Evolutionary conservation across 768 basidiomycete species (phyloP), one percentile per base, ranked within the genome.

Genomic region (Russula griseocarnosa): DNA sequence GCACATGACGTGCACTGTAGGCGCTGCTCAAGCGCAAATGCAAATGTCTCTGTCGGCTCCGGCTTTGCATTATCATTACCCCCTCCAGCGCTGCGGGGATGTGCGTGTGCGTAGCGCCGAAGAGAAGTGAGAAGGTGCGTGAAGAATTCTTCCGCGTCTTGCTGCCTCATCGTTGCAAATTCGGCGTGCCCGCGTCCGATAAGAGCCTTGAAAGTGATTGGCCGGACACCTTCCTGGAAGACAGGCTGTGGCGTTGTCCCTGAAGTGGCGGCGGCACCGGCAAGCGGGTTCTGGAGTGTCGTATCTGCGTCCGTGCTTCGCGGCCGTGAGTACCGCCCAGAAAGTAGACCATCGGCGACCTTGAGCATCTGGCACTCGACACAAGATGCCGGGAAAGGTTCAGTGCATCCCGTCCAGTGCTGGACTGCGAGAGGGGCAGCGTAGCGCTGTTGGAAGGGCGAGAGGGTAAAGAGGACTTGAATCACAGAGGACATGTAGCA

Each of bases 401-500:
- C 84, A 11, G 80, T 67, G 74, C 95, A 98, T 5, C 77, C 74
- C 10, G 76, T 71, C 62, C 83, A 82, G 73, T 97, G 94, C 5
- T 72, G 61, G 6, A 70, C 63, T 28, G 81, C 79, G 13, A 34
- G 16, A 1, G 75, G 73, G 10, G 77, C 74, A 62, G 78, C 76
- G 77, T 97, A 98, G 10, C 90, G 85, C 2, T 78, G 71, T 67
- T 85, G 83, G 79, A 97, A 98, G 0, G 83, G 69, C 0, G 87
- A 81, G 3, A 98, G 82, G 2, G 93, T 79, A 77, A 97, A 96
- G 1, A 98, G 67, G 0, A 85, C 83, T 75, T 98, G 96, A 0
- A 98, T 75, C 13, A 93, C 87, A 0, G 94, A 97, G 1, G 95
- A 92, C 87, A 99, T 96, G 77, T 99, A 99, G 74, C 96, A 99